phyloP scores from a whole-genome alignment of 2,329 filamentous ascomycete genomes.

The Talaromyces sp. region DNA sequence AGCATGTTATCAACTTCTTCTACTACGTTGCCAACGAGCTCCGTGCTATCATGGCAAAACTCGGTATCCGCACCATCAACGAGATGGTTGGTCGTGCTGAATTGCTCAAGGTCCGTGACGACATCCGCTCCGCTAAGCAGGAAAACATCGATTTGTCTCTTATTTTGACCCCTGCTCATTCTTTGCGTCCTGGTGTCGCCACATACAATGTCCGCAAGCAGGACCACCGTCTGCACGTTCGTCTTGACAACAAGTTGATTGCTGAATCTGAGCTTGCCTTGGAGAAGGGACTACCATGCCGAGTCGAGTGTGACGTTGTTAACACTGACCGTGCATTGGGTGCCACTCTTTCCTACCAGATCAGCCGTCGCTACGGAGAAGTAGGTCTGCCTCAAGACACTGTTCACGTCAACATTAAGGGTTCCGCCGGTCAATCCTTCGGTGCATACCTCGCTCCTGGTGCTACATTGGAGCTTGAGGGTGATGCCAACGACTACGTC shows the following conservation, averaged over 20 bases:
- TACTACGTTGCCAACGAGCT: conserved; percentile 97
- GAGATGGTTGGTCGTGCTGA: conserved; percentile 97
- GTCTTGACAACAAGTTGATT: conserved; percentile 94
- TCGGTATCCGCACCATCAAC: conserved; percentile 91
- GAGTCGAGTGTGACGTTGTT: conserved; percentile 92
- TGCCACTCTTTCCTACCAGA: conserved; percentile 90
- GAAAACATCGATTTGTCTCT: conserved; percentile 89
- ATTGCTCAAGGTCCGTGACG: conserved; percentile 77
- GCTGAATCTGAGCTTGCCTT: conserved; percentile 90
- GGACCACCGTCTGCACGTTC: conserved; percentile 87
- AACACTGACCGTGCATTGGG: conserved; percentile 94
- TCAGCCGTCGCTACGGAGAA: conserved; percentile 88
- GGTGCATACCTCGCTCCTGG: conserved; percentile 90
- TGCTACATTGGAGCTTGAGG: conserved; percentile 90
- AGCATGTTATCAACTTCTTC: conserved; percentile 98
- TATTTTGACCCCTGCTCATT: conserved; percentile 92
- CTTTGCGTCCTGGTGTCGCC: conserved; percentile 85
- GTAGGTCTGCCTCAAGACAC: conserved; percentile 85
- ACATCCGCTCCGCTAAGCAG: conserved; percentile 81
- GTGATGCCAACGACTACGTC: conserved; percentile 94
- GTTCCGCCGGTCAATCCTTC: conserved; percentile 93
- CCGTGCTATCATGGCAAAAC: conserved; percentile 91
- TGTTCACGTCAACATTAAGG: conserved; percentile 93
- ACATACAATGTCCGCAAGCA: conserved; percentile 98
- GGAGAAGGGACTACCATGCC: conserved; percentile 86